Evolutionary conservation across 352 stramenopile genomes (phyloP), one percentile per base, ranked within the genome.

Genomic region (Phytophthora capsici): DNA sequence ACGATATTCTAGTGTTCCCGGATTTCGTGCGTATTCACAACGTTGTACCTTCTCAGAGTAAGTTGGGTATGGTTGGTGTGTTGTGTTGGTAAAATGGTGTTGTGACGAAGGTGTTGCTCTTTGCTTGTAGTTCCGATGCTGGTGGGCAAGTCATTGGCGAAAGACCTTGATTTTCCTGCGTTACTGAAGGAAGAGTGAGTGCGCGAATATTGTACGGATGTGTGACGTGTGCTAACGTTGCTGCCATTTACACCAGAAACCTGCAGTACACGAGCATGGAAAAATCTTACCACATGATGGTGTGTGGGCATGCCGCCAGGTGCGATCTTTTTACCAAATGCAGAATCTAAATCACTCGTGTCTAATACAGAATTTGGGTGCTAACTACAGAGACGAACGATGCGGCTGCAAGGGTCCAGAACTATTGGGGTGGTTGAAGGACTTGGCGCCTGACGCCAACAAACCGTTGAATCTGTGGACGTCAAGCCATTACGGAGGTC

Each of bases 1-100:
- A 93, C 53, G 85, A 93, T 45, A 58, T 91, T 26, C 59, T 93
- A 23, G 71, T 93, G 40, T 91, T 91, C 47, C 85, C 85, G 1
- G 82, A 91, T n/a, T 72, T 70, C 17, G 51, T 93, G 45, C 83
- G 80, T 23, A 55, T 91, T 5, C 66, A 85, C 30, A 69, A 86
- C 49, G 65, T 93, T n/a, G 49, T 69, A 5, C 45, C 69, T 19
- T 60, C 54, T 0, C 61, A 89, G 34, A 79, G 85, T 91, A 69
- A 40, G 75, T 73, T 14, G 7, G 2, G 6, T 47, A 10, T 45
- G 14, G 7, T 30, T 56, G 6, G 10, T 46, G 22, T 6, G 34
- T 13, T 45, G 28, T 34, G 14, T 41, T 48, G 46, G 23, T 12
- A 17, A 20, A n/a, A 46, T 47, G 28, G 12, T 26, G 13, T 50